These are phyloP conservation scores for Alternaria hordeiaustralica DNA, from an alignment of 2,329 filamentous ascomycete species.

Conservation along the genomic window DNA sequence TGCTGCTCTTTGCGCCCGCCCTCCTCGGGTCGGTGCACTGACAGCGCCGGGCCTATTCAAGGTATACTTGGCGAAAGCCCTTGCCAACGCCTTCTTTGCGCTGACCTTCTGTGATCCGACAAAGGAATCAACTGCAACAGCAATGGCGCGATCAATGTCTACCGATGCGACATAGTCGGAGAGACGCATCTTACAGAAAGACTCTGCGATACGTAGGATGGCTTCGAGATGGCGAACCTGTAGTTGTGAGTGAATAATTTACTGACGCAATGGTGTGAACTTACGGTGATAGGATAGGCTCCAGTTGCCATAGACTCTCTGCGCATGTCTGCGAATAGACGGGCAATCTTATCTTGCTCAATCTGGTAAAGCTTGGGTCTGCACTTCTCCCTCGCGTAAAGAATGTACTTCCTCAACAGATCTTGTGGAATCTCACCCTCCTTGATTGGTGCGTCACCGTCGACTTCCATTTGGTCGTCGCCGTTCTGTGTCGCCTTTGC, in stretches of 20 bases:
- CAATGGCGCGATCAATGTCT: slow-evolving; percentile 96
- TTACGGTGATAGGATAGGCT: slow-evolving; percentile 95
- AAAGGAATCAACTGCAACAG: slow-evolving; percentile 95
- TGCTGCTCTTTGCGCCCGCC: slow-evolving; percentile 37
- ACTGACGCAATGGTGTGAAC: slow-evolving; percentile 39
- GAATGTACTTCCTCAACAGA: slow-evolving; percentile 91
- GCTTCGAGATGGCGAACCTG: slow-evolving; percentile 97
- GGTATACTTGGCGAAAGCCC: slow-evolving; percentile 93
- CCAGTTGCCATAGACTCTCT: slow-evolving; percentile 91
- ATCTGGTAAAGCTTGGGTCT: slow-evolving; percentile 95
- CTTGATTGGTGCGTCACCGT: slow-evolving; percentile 58
- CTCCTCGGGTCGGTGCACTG: slow-evolving; percentile 30
- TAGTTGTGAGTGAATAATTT: slow-evolving; percentile 18
- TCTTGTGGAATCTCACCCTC: slow-evolving; percentile 85
- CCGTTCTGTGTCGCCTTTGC: slow-evolving; percentile 28
- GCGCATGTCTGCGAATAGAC: slow-evolving; percentile 95
- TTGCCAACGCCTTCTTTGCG: slow-evolving; percentile 92
- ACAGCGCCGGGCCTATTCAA: slow-evolving; percentile 55
- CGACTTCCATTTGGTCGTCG: slow-evolving; percentile 58
- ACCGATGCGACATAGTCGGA: slow-evolving; percentile 89
- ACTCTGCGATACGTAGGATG: slow-evolving; percentile 92
- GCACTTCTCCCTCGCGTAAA: slow-evolving; percentile 90
- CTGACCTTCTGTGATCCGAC: slow-evolving; percentile 96
- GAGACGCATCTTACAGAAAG: slow-evolving; percentile 98
- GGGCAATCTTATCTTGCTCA: slow-evolving; percentile 94